phyloP scores from a whole-genome alignment of 129 eudicot species.

The Lactuca sativa region DNA sequence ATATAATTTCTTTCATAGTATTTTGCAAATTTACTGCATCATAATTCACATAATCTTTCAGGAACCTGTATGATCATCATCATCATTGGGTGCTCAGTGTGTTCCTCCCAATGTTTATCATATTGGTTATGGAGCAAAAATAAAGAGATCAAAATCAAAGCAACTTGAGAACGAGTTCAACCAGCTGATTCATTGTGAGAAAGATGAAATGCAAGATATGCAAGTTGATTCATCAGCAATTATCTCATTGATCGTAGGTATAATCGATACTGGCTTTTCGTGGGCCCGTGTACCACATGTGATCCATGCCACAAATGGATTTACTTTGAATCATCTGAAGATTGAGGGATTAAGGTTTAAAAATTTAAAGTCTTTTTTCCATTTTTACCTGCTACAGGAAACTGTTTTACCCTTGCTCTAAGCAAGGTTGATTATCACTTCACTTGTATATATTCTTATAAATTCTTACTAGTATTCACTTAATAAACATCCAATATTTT shows the following conservation, averaged over 20 bases:
- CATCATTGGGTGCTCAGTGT: conserved; percentile 24
- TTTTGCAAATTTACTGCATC: no score
- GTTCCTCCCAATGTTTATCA: conserved; percentile 50
- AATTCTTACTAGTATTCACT: no score
- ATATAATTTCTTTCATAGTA: neutral
- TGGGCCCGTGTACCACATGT: conserved; percentile 76
- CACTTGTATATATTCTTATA: no score
- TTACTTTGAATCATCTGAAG: conserved; percentile 95
- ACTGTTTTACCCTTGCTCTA: no score
- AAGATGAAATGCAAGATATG: conserved; percentile 31
- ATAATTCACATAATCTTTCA: conserved; percentile 27
- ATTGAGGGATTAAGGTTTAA: conserved; percentile 7
- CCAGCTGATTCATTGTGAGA: conserved; percentile 29
- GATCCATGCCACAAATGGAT: conserved; percentile 90
- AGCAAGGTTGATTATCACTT: no score
- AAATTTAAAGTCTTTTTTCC: no score
- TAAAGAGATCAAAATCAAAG: conserved; percentile 61
- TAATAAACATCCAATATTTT: no score
- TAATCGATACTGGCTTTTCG: conserved; percentile 89
- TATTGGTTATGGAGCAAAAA: conserved; percentile 81
- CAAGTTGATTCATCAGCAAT: conserved; percentile 62
- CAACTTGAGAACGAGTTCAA: conserved; percentile 32
- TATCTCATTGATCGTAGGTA: conserved; percentile 75
- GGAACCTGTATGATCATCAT: conserved; percentile 45
- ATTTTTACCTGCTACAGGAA: no score